These are phyloP conservation scores for Linum tenue DNA, from an alignment of 345 rosid genomes.

Conservation along the genomic window DNA sequence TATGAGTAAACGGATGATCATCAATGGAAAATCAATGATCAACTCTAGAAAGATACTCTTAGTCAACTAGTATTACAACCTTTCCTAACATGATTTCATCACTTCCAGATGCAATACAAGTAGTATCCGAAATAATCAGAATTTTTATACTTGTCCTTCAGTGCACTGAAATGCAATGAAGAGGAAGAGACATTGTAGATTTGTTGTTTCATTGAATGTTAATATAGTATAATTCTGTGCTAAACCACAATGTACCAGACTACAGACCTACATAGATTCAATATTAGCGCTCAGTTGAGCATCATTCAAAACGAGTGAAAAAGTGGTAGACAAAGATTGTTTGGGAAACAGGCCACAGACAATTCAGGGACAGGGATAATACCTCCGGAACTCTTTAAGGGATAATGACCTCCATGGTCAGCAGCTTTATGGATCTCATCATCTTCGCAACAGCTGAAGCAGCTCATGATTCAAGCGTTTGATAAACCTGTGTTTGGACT, in stretches of 20 bases:
- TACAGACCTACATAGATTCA: not conserved
- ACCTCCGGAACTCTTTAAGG: conserved; percentile 58
- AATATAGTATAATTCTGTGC: too few species aligned
- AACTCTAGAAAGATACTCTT: not conserved
- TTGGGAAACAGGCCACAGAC: not conserved
- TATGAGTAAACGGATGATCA: not conserved
- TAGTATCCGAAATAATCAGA: not conserved
- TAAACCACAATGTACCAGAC: not conserved
- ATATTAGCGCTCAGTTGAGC: not conserved
- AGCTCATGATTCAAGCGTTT: conserved; percentile 49
- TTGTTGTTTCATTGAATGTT: not conserved
- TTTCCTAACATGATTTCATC: not conserved
- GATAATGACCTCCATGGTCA: conserved; percentile 52
- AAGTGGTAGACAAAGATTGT: not conserved
- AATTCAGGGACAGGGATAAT: conserved; percentile 8
- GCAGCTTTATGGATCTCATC: conserved; percentile 60
- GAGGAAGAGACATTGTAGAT: not conserved
- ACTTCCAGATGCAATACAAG: not conserved
- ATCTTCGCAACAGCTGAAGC: conserved; percentile 74
- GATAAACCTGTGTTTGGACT: not conserved
- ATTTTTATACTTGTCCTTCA: not conserved
- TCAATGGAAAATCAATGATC: not conserved
- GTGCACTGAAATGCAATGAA: not conserved
- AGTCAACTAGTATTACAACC: not conserved
- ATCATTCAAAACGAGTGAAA: not conserved